phyloP scores from a whole-genome alignment of 1,139 yeast genomes.

The Schwanniomyces etchellsii region DNA sequence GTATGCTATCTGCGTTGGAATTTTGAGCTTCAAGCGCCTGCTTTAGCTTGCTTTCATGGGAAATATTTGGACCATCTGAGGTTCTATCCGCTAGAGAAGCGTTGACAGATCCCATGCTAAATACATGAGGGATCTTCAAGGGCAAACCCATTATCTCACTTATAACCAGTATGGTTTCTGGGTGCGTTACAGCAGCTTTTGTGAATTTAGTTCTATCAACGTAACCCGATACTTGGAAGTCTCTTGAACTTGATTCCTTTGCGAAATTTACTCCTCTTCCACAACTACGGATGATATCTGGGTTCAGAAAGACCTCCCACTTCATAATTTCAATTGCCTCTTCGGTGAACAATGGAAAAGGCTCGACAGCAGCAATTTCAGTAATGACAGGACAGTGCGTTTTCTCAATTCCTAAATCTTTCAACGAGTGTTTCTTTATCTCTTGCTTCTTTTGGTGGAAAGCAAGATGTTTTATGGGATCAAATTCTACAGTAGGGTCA shows the following conservation, averaged over 20 bases:
- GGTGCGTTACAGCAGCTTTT: constrained; percentile 10
- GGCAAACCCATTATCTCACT: constrained; percentile 18
- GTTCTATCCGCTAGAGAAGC: constrained; percentile 20
- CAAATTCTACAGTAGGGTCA: constrained; percentile 20
- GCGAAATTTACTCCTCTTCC: constrained; percentile 24
- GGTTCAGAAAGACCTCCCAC: constrained; percentile 23
- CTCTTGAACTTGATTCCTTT: constrained; percentile 17
- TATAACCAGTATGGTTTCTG: constrained; percentile 15
- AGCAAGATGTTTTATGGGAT: constrained; percentile 20
- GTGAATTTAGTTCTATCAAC: constrained; percentile 21
- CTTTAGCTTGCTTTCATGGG: constrained; percentile 2
- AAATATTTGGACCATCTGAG: too few species aligned
- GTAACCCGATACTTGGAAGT: constrained; percentile 28
- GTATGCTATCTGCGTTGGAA: constrained; percentile 1
- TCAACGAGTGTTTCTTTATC: constrained; percentile 16
- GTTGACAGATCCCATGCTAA: constrained; percentile 24
- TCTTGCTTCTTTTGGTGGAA: constrained; percentile 17
- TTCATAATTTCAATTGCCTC: constrained; percentile 28
- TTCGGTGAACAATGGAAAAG: constrained; percentile 24
- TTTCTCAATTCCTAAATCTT: constrained; percentile 21
- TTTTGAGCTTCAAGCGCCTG: neutral
- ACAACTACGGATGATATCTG: constrained; percentile 15
- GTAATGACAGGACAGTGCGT: constrained; percentile 20
- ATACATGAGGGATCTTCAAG: constrained; percentile 19
- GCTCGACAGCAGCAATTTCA: constrained; percentile 23